Base-by-base conservation (phyloP, 1,284 basidiomycete species). In the Cryptococcus sp. region DNA sequence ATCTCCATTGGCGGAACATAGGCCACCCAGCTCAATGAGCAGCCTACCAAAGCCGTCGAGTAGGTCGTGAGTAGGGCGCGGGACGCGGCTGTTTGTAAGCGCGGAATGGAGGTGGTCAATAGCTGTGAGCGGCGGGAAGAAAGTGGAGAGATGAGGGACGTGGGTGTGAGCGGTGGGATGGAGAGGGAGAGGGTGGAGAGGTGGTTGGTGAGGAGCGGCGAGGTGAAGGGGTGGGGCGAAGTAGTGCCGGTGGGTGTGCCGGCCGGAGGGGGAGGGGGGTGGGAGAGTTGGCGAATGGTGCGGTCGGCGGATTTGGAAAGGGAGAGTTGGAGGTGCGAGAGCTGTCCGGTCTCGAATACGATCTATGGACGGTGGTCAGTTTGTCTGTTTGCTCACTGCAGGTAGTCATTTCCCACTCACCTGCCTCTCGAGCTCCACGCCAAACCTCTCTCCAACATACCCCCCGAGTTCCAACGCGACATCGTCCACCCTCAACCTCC, bases 61-160 rank as follows among this genome's bases (percentile, higher is more conserved):
- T 70, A 72, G 0, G 73, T 82, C 1, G 82, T 81, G 11, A 87
- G 64, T 9, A 87, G 79, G 0, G 82, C 79, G 13, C 79, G 80
- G 69, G 91, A 87, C 0, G 84, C 89, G 8, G 84, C 80, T 15
- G 81, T 69, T 62, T 91, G 89, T 33, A 92, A 78, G 8, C 79
- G 78, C 1, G 82, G 79, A 0, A 87, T 86, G 7, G 86, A 60
- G 53, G 83, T 80, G 36, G 73, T 64, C 12, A 82, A 75, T 23
- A 93, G 79, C 68, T 89, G 86, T 13, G 67, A 70, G 39, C 83
- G 81, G 0, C 88, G 83, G 8, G 76, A 71, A 52, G 79, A 68
- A 43, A 91, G 78, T 0, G 87, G 86, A 2, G 70, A 61, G 0
- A 82, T 82, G 15, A 91, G 80, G 3, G 82, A 79, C 16, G 69